These are phyloP conservation scores for Hypoxylon crocopeplum DNA, from an alignment of 495 filamentous ascomycete genomes.

Conservation along the genomic window DNA sequence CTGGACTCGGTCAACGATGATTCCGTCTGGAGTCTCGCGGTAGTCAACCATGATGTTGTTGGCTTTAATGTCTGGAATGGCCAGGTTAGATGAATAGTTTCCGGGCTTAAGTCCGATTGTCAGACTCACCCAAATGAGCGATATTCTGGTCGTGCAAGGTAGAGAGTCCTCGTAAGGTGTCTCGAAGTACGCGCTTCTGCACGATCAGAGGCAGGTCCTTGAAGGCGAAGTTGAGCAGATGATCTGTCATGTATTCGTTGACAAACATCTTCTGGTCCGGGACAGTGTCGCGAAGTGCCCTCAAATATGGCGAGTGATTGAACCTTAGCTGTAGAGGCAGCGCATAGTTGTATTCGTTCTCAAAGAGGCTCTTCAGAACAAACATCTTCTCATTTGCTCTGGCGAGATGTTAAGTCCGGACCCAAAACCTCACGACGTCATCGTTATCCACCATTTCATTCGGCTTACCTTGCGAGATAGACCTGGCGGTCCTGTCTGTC, in stretches of 20 bases:
- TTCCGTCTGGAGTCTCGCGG: constrained; percentile 37
- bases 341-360: constrained; percentile 49
- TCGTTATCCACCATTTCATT: neutral
- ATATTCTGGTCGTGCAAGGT: constrained; percentile 56
- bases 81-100: constrained; percentile 4
- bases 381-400: constrained; percentile 50
- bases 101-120: constrained; percentile 21
- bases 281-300: constrained; percentile 50
- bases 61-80: constrained; percentile 44
- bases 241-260: constrained; percentile 53
- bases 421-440: constrained; percentile 21
- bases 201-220: constrained; percentile 44
- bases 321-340: constrained; percentile 49
- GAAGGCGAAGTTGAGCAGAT: constrained; percentile 53
- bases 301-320: constrained; percentile 46
- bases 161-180: constrained; percentile 51
- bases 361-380: constrained; percentile 50
- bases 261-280: constrained; percentile 57
- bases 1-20: constrained; percentile 47
- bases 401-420: constrained; percentile 15
- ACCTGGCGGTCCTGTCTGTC: constrained; percentile 46
- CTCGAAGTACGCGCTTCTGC: constrained; percentile 54
- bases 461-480: constrained; percentile 41
- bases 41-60: constrained; percentile 51
- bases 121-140: constrained; percentile 50